Conservation (phyloP, 2,329 filamentous ascomycete genomes). For the Venturia nashicola region DNA sequence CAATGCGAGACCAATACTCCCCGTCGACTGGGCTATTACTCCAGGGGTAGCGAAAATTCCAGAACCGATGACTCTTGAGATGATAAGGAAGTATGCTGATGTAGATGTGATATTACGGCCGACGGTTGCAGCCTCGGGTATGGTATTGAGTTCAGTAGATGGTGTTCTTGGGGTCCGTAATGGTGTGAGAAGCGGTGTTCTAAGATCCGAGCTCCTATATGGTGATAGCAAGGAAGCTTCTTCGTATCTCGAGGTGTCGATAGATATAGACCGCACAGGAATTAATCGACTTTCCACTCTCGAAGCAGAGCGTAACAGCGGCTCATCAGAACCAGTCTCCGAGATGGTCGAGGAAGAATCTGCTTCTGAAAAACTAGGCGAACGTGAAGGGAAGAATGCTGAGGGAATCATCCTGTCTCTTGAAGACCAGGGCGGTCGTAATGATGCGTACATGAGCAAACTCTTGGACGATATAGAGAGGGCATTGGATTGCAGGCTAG, state of each 20-base stretch:
- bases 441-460: constrained; percentile 1
- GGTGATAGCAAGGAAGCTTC: neutral
- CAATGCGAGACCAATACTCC: constrained; percentile 48
- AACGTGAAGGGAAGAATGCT: neutral
- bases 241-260: neutral
- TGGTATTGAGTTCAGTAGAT: constrained; percentile 5
- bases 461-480: neutral
- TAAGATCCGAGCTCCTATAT: neutral
- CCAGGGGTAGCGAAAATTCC: constrained; percentile 55
- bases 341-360: neutral
- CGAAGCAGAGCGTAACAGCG: neutral
- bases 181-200: neutral
- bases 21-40: constrained; percentile 43
- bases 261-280: neutral
- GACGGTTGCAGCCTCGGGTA: constrained; percentile 7
- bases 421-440: neutral
- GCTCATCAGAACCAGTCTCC: neutral
- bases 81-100: constrained; percentile 10
- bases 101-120: constrained; percentile 8
- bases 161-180: constrained; percentile 2
- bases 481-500: neutral
- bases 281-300: neutral
- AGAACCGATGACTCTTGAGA: constrained; percentile 42
- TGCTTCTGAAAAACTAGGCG: neutral
- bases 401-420: neutral